Percentiles rank a stretch among this genome's conserved stretches.
These are phyloP conservation scores for Coemansia interrupta DNA, from an alignment of 192 early-diverging fungal genomes.

Conservation along the genomic window DNA sequence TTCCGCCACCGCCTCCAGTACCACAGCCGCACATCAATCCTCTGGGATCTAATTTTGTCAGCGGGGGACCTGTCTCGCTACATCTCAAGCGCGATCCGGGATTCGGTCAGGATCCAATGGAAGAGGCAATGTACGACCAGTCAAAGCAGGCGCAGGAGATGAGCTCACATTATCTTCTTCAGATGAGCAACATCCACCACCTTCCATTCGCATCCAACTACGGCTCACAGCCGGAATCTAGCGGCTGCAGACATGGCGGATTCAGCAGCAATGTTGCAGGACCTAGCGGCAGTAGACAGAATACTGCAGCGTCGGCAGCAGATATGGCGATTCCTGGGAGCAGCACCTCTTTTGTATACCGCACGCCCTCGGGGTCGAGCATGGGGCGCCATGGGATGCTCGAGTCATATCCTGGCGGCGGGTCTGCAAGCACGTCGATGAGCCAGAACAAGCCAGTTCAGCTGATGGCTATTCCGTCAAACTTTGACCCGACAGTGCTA, in stretches of 20 bases:
- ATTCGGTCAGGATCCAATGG: slow-evolving; percentile 33
- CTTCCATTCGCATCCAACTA: slow-evolving; percentile 13
- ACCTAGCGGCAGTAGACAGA: slow-evolving; percentile 13
- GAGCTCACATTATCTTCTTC: slow-evolving; percentile 43
- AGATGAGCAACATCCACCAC: slow-evolving; percentile 34
- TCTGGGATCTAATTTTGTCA: slow-evolving; percentile 23
- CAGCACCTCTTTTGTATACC: slow-evolving; percentile 7
- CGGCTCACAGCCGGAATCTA: slow-evolving; percentile 1
- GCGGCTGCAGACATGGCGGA: slow-evolving; percentile 14
- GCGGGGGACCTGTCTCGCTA: slow-evolving; percentile 36
- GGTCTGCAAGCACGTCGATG: slow-evolving; percentile 8
- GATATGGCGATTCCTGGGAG: slow-evolving; percentile 14
- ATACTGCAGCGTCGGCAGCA: not conserved
- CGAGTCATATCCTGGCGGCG: not conserved
- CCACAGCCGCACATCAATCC: slow-evolving; percentile 40
- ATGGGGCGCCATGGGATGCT: slow-evolving; percentile 6
- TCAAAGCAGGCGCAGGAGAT: slow-evolving; percentile 45
- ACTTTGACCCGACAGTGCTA: slow-evolving; percentile 35
- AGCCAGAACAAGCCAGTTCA: not conserved
- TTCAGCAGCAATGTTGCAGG: slow-evolving; percentile 7
- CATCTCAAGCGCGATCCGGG: slow-evolving; percentile 53
- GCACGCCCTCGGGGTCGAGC: slow-evolving; percentile 38
- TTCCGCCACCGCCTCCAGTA: slow-evolving; percentile 11
- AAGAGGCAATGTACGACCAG: slow-evolving; percentile 39
- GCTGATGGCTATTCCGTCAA: slow-evolving; percentile 7